Conservation (phyloP, 75 land plant species). For the Cunninghamia lanceolata region DNA sequence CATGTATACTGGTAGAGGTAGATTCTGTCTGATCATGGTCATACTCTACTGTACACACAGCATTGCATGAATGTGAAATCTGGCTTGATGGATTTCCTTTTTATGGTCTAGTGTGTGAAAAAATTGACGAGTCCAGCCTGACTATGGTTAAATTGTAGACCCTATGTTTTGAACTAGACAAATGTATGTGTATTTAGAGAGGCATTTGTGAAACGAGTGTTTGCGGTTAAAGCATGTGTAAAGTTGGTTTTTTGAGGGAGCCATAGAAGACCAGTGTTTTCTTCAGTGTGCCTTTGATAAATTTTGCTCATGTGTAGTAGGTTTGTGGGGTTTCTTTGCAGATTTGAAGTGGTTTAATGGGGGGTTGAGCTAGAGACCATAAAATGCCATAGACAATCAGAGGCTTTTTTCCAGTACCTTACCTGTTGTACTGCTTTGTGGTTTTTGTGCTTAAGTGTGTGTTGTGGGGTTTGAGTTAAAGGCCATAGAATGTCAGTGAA, state of each 20-base stretch:
- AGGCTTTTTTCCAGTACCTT: background rate
- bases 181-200: background rate
- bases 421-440: background rate
- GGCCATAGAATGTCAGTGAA: background rate
- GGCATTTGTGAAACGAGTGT: background rate
- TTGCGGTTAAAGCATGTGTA: background rate
- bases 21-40: background rate
- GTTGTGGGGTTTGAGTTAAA: background rate
- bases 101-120: background rate
- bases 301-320: background rate
- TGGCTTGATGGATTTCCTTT: background rate
- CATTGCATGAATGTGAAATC: background rate
- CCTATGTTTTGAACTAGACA: background rate
- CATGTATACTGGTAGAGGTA: background rate
- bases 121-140: background rate
- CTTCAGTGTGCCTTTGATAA: background rate
- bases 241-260: background rate
- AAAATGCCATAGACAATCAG: background rate
- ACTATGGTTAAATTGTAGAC: constrained; percentile 1
- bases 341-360: background rate
- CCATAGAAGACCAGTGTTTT: background rate
- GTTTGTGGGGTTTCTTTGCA: background rate
- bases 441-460: background rate
- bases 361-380: background rate
- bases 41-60: background rate